Evolutionary conservation across 352 stramenopile species (phyloP).

Genomic region (Phytophthora litchii): DNA sequence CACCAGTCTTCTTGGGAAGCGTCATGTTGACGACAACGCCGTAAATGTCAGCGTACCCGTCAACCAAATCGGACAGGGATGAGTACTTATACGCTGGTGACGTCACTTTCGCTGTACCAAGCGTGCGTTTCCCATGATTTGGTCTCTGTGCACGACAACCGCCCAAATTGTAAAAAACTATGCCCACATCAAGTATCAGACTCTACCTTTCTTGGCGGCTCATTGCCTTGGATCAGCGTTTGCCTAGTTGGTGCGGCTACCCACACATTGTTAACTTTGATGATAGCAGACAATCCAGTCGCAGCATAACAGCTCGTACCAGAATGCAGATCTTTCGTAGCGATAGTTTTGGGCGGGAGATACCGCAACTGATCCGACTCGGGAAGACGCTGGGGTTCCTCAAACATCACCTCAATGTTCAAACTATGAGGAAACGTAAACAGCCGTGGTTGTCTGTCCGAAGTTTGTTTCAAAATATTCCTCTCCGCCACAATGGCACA

Average conservation of each 20-base stretch:
- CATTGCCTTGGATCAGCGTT: conserved; percentile 5
- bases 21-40: conserved; percentile 78
- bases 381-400: conserved; percentile 55
- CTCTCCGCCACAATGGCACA: conserved; percentile 68
- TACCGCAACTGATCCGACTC: conserved; percentile 71
- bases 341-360: conserved; percentile 45
- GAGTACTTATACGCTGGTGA: conserved; percentile 66
- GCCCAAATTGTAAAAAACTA: conserved; percentile 4
- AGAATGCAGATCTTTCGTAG: conserved; percentile 42
- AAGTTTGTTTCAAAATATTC: conserved; percentile 57
- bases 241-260: conserved; percentile 10
- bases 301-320: conserved; percentile 14
- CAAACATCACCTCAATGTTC: conserved; percentile 52
- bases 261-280: neutral
- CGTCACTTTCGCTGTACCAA: conserved; percentile 35
- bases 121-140: conserved; percentile 53
- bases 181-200: neutral
- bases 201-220: conserved; percentile 17
- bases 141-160: conserved; percentile 9
- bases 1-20: conserved; percentile 65
- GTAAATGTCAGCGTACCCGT: conserved; percentile 65
- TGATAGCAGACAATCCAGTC: conserved; percentile 1
- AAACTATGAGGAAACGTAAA: conserved; percentile 48
- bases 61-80: conserved; percentile 54
- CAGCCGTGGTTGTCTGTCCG: conserved; percentile 36